Percentiles rank a stretch among this genome's conserved stretches.
These are phyloP conservation scores for Glutinoglossum americanum DNA, from an alignment of 495 filamentous ascomycete species.

Conservation along the genomic window DNA sequence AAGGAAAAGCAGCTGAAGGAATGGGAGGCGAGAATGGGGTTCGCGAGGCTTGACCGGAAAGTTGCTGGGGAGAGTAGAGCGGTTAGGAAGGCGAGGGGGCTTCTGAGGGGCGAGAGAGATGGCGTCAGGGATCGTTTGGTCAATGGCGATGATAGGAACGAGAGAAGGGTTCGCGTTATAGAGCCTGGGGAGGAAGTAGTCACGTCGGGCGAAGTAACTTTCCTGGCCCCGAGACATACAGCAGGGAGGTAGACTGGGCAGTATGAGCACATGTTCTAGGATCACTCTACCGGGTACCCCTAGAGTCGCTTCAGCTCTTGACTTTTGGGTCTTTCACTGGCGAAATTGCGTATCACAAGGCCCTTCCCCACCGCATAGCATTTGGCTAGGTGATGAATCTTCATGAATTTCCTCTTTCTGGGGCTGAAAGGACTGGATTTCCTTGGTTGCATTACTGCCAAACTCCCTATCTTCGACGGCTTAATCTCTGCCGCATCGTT, in stretches of 20 bases:
- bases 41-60: constrained; percentile 11
- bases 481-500: background rate
- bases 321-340: background rate
- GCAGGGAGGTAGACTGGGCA: background rate
- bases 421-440: background rate
- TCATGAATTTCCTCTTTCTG: background rate
- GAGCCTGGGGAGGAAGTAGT: background rate
- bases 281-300: background rate
- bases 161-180: background rate
- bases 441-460: background rate
- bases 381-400: background rate
- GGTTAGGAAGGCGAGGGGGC: constrained; percentile 18
- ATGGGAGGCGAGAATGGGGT: constrained; percentile 5
- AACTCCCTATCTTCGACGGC: background rate
- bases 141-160: background rate
- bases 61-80: constrained; percentile 25
- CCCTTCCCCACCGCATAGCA: background rate
- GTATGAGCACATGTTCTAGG: background rate
- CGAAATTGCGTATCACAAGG: background rate
- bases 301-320: background rate
- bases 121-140: background rate
- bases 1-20: constrained; percentile 10
- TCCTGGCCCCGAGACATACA: background rate
- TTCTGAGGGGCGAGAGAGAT: background rate
- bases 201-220: background rate